These are phyloP conservation scores for Guadua angustifolia DNA, from an alignment of 176 grass and related monocot species.

Conservation along the genomic window DNA sequence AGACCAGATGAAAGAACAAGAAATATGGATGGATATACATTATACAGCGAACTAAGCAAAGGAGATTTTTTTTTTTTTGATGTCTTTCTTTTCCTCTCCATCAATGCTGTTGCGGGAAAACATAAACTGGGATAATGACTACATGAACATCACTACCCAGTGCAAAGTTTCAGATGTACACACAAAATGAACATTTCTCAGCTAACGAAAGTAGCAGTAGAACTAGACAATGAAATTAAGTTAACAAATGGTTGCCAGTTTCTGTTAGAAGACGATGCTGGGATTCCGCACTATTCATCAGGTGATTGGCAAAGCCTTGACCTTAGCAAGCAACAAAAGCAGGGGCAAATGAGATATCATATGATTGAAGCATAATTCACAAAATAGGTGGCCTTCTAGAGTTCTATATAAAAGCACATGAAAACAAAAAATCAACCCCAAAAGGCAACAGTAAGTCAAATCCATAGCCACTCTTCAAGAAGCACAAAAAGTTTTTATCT, in stretches of 20 bases:
- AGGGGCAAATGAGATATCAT: conserved; percentile 4
- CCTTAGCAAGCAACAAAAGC: not conserved
- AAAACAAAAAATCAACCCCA: conserved; percentile 3
- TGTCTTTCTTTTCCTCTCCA: not conserved
- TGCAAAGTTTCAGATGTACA: not conserved
- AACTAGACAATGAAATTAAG: not conserved
- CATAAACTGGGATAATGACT: not conserved
- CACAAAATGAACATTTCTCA: not conserved
- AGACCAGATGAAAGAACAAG: not conserved
- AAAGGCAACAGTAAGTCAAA: not conserved
- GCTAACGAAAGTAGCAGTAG: not conserved
- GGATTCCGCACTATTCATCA: not conserved
- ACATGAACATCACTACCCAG: not conserved
- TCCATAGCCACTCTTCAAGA: not conserved
- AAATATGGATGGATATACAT: not conserved
- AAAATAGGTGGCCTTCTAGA: not conserved
- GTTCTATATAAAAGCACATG: not conserved
- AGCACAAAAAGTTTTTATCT: not conserved
- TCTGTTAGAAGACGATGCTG: not conserved
- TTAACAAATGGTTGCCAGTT: not conserved
- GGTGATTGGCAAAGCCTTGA: not conserved
- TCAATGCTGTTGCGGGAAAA: not conserved
- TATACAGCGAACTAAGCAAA: not conserved
- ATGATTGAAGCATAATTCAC: not conserved
- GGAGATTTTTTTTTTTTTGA: too few relatives aligned